Evolutionary conservation across 371 early-diverging fungal species (phyloP).

Genomic region (Basidiobolus meristosporus): DNA sequence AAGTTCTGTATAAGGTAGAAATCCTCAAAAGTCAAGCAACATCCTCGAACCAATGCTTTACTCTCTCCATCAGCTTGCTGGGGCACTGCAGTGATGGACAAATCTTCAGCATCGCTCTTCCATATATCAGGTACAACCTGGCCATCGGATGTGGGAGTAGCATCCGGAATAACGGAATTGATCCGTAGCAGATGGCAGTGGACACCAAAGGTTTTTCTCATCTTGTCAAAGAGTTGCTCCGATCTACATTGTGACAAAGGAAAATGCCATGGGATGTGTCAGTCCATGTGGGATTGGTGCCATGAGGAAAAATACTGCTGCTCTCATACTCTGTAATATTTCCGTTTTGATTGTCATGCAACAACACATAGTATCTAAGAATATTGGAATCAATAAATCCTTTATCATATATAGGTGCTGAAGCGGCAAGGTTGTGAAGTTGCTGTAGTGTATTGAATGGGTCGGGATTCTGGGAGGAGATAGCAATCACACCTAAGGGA

Average conservation of each 20-base stretch:
- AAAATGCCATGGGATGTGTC: not conserved
- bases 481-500: conserved; percentile 51
- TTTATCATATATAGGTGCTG: conserved; percentile 30
- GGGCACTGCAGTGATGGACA: too few relatives aligned
- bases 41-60: too few relatives aligned
- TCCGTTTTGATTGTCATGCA: conserved; percentile 43
- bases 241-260: conserved; percentile 16
- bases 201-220: conserved; percentile 43
- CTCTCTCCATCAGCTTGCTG: too few relatives aligned
- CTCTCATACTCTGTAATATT: conserved; percentile 27
- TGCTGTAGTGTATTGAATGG: conserved; percentile 45
- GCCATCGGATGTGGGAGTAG: not conserved
- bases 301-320: not conserved
- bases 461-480: conserved; percentile 56
- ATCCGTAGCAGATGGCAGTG: conserved; percentile 37
- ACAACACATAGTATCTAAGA: conserved; percentile 45
- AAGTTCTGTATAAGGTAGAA: too few relatives aligned
- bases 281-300: not conserved
- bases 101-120: too few relatives aligned
- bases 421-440: conserved; percentile 28
- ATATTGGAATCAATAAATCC: conserved; percentile 44
- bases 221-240: conserved; percentile 26
- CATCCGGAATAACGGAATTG: conserved; percentile 14
- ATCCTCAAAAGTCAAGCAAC: too few relatives aligned
- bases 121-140: conserved; percentile 8